These are phyloP conservation scores for Actinomortierella wolfii DNA, from an alignment of 371 early-diverging fungal genomes.

Conservation along the genomic window DNA sequence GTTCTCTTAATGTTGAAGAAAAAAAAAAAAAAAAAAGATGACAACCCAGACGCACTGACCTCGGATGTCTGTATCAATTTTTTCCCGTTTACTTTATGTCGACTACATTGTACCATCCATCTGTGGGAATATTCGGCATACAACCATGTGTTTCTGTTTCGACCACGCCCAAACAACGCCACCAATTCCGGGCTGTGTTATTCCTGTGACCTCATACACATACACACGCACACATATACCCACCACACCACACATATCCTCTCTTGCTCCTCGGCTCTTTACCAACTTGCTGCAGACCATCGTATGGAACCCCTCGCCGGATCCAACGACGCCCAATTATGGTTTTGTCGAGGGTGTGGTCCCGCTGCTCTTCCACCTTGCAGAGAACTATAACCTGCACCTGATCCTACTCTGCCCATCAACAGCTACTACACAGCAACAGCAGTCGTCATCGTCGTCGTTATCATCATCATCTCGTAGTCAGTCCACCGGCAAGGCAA, in stretches of 20 bases:
- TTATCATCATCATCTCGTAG: too few species aligned
- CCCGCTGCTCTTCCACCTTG: conserved; percentile 47
- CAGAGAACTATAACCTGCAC: conserved; percentile 51
- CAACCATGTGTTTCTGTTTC: too few species aligned
- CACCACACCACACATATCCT: too few species aligned
- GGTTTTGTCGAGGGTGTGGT: conserved; percentile 56
- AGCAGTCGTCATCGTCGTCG: not conserved
- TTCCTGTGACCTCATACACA: too few species aligned
- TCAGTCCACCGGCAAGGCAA: conserved; percentile 17
- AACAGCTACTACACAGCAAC: conserved; percentile 7
- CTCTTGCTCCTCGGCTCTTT: too few species aligned
- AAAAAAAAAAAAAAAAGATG: not conserved
- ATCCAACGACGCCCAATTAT: conserved; percentile 57
- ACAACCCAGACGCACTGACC: not conserved
- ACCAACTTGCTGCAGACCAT: conserved; percentile 49
- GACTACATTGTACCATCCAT: too few species aligned
- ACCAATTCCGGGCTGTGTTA: too few species aligned
- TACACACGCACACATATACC: too few species aligned
- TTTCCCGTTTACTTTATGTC: too few species aligned
- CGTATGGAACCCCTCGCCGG: conserved; percentile 65
- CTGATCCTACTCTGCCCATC: conserved; percentile 50
- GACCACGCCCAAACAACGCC: too few species aligned
- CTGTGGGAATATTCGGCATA: too few species aligned
- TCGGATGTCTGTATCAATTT: too few species aligned
- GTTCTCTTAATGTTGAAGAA: not conserved